A percentile compares a stretch with the other conserved stretches of the same genome.
phyloP scores from a whole-genome alignment of 345 rosid genomes.

The Linum usitatissimum region DNA sequence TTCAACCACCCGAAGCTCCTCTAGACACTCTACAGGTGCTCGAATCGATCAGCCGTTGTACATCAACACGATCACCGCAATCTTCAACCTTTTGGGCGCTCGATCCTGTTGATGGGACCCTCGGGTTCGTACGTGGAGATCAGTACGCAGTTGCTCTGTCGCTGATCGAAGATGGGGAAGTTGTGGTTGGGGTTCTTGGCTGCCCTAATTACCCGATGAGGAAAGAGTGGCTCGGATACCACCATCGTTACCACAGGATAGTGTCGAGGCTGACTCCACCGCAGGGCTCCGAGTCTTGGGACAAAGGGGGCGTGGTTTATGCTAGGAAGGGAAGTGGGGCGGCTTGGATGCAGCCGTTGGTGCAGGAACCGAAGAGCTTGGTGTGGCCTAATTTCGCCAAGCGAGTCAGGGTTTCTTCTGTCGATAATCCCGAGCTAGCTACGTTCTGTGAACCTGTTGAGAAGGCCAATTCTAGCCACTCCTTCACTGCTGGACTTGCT shows the following conservation, averaged over 20 bases:
- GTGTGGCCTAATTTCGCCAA: slow-evolving; percentile 37
- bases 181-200: slow-evolving; percentile 48
- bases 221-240: slow-evolving; percentile 45
- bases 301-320: slow-evolving; percentile 42
- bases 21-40: slow-evolving; percentile 33
- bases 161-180: slow-evolving; percentile 41
- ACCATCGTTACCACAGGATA: slow-evolving; percentile 43
- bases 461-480: slow-evolving; percentile 43
- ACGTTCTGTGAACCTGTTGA: slow-evolving; percentile 54
- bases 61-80: slow-evolving; percentile 26
- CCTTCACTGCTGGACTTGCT: slow-evolving; percentile 53
- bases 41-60: slow-evolving; percentile 40
- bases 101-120: slow-evolving; percentile 47
- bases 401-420: slow-evolving; percentile 29
- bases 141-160: slow-evolving; percentile 50
- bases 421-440: slow-evolving; percentile 42
- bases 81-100: slow-evolving; percentile 42
- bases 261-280: slow-evolving; percentile 36
- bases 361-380: slow-evolving; percentile 21
- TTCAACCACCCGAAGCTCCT: slow-evolving; percentile 21
- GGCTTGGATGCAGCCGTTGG: slow-evolving; percentile 47
- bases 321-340: slow-evolving; percentile 34
- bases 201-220: slow-evolving; percentile 55
- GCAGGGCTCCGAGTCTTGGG: slow-evolving; percentile 30
- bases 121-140: slow-evolving; percentile 51